Conservation (phyloP, 768 basidiomycete genomes). For the Mycena sanguinolenta region DNA sequence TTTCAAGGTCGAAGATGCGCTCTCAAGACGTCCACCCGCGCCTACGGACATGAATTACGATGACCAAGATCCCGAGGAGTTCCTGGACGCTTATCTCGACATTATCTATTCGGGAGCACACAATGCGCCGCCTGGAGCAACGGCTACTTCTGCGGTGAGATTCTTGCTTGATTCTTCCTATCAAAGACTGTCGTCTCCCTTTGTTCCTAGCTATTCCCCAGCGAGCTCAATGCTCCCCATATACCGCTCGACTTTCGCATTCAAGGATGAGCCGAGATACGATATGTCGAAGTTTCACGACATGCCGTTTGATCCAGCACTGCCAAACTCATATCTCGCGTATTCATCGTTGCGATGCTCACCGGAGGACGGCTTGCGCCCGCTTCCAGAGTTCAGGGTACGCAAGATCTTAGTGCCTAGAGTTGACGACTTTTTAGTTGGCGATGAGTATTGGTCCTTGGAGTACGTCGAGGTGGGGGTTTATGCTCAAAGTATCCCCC, state of each 20-base stretch:
- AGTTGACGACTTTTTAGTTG: not conserved
- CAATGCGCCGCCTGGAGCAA: not conserved
- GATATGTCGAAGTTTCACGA: not conserved
- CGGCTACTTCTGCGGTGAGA: not conserved
- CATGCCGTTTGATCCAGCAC: not conserved
- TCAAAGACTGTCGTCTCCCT: not conserved
- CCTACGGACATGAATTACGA: slow-evolving; percentile 26
- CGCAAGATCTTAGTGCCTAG: not conserved
- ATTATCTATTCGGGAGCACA: not conserved
- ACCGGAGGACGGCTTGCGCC: not conserved
- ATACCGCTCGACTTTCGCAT: not conserved
- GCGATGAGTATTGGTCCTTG: not conserved
- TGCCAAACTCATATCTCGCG: not conserved
- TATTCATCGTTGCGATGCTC: not conserved
- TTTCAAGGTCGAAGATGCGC: slow-evolving; percentile 41
- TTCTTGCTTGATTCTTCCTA: not conserved
- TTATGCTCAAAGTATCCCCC: slow-evolving; percentile 24
- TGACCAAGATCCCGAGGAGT: slow-evolving; percentile 44
- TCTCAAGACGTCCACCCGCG: slow-evolving; percentile 43
- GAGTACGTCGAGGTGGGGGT: not conserved
- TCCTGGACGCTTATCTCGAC: slow-evolving; percentile 43
- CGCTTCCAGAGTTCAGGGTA: not conserved
- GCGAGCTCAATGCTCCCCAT: not conserved
- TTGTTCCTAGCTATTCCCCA: not conserved
- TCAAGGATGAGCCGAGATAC: not conserved